Evolutionary conservation across 805 yeast species (phyloP).

Genomic region (Candida xyloterini): DNA sequence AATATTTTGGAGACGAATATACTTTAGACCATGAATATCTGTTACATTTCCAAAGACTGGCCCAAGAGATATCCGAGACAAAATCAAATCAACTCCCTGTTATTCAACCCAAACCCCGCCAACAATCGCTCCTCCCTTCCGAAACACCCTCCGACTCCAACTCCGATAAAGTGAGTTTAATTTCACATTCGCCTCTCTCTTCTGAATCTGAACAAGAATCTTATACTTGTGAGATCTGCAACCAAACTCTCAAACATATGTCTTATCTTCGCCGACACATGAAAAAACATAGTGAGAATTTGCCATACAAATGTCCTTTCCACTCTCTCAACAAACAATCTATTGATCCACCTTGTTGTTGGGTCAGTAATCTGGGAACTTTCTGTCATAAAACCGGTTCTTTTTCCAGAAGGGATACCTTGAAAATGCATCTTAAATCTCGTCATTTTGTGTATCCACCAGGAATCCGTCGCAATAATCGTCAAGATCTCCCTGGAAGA

Average conservation of each 20-base stretch:
- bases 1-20: slow-evolving; percentile 17
- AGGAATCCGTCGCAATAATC: slow-evolving; percentile 47
- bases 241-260: slow-evolving; percentile 46
- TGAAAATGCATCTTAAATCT: slow-evolving; percentile 55
- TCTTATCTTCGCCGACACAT: slow-evolving; percentile 55
- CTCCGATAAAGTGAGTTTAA: not conserved
- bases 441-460: slow-evolving; percentile 56
- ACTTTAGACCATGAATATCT: slow-evolving; percentile 26
- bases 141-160: not conserved
- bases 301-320: slow-evolving; percentile 57
- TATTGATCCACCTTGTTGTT: not conserved
- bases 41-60: slow-evolving; percentile 14
- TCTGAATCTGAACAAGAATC: slow-evolving; percentile 9
- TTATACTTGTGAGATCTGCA: slow-evolving; percentile 48
- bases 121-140: not conserved
- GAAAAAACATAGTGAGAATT: slow-evolving; percentile 48
- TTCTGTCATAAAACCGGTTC: slow-evolving; percentile 59
- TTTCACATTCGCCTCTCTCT: not conserved
- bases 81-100: no score
- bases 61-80: not conserved
- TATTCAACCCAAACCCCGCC: not conserved
- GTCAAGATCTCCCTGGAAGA: slow-evolving; percentile 43
- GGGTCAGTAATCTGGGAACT: slow-evolving; percentile 22
- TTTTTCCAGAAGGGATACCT: slow-evolving; percentile 57
- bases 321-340: slow-evolving; percentile 26